A percentile compares a stretch with the other conserved stretches of the same genome.
phyloP scores from a whole-genome alignment of 495 filamentous ascomycete genomes.

The Aspergillus saccharolyticus region DNA sequence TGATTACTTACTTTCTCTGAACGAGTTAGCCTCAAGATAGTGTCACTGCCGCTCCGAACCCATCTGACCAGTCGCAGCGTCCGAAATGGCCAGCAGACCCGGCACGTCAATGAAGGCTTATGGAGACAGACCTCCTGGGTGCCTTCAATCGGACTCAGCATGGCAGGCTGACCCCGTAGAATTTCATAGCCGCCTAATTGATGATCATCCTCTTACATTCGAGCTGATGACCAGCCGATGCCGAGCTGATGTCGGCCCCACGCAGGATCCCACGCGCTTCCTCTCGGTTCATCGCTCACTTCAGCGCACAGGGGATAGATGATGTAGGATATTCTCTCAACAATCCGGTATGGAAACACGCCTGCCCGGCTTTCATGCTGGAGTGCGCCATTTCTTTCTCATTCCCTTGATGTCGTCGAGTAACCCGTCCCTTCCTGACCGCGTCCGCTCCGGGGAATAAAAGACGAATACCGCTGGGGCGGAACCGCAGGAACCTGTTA shows the following conservation, averaged over 20 bases:
- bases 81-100: constrained; percentile 14
- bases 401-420: constrained; percentile 10
- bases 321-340: constrained; percentile 16
- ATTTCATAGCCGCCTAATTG: constrained; percentile 13
- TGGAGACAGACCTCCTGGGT: constrained; percentile 11
- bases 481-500: constrained; percentile 28
- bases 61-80: constrained; percentile 16
- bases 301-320: constrained; percentile 17
- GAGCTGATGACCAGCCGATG: constrained; percentile 20
- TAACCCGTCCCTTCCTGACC: background rate
- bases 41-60: constrained; percentile 13
- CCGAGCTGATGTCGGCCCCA: constrained; percentile 19
- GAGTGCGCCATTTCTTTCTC: constrained; percentile 17
- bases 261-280: constrained; percentile 18
- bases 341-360: constrained; percentile 12
- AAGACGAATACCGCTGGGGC: constrained; percentile 21
- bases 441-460: constrained; percentile 16
- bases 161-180: constrained; percentile 6
- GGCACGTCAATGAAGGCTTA: constrained; percentile 14
- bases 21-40: constrained; percentile 15
- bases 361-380: constrained; percentile 10
- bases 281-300: constrained; percentile 5
- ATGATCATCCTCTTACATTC: constrained; percentile 11
- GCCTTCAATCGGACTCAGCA: constrained; percentile 7
- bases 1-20: constrained; percentile 17